These are phyloP conservation scores for Emericellopsis terricola DNA, from an alignment of 495 filamentous ascomycete genomes.

Conservation along the genomic window DNA sequence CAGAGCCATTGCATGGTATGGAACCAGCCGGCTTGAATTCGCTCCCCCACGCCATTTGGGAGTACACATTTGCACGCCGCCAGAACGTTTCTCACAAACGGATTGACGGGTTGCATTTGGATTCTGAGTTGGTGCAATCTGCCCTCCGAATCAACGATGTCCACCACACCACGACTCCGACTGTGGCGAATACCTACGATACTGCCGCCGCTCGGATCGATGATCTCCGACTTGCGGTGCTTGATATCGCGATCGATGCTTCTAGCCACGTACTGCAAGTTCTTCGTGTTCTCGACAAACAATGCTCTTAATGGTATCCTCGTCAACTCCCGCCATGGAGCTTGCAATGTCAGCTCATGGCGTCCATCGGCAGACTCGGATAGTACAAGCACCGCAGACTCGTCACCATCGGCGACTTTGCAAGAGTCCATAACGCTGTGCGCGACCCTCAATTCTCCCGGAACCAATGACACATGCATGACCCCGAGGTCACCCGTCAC, in stretches of 20 bases:
- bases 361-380: constrained; percentile 42
- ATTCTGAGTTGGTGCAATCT: constrained; percentile 47
- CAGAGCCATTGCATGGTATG: constrained; percentile 52
- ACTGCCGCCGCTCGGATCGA: constrained; percentile 13
- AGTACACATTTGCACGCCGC: constrained; percentile 43
- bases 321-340: constrained; percentile 50
- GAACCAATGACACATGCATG: constrained; percentile 10
- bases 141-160: constrained; percentile 42
- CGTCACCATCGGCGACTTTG: constrained; percentile 48
- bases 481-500: constrained; percentile 7
- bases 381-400: constrained; percentile 51
- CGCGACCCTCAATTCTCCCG: constrained; percentile 26
- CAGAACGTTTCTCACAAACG: constrained; percentile 38
- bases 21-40: constrained; percentile 56
- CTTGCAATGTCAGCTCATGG: constrained; percentile 51
- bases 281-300: constrained; percentile 16
- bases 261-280: constrained; percentile 19
- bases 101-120: constrained; percentile 43
- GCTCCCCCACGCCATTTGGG: constrained; percentile 40
- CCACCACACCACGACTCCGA: constrained; percentile 36
- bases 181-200: constrained; percentile 25
- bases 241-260: constrained; percentile 8
- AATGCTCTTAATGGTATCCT: constrained; percentile 33
- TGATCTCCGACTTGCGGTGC: constrained; percentile 1
- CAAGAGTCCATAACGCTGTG: constrained; percentile 56